These are phyloP conservation scores for Triadica sebifera DNA, from an alignment of 345 rosid species.

Conservation along the genomic window DNA sequence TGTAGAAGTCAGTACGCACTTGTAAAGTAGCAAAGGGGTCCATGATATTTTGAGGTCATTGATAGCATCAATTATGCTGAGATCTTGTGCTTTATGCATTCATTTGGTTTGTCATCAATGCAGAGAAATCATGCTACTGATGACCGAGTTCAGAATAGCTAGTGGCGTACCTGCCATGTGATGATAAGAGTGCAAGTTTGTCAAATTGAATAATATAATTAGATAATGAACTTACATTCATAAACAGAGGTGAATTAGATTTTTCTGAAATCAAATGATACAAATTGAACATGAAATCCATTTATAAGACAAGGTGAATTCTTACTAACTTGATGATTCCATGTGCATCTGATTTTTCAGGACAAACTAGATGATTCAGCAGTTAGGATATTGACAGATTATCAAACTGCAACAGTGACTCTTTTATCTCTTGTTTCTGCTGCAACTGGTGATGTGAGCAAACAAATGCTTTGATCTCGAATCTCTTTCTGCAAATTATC, in stretches of 20 bases:
- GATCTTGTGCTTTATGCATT: neutral
- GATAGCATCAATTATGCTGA: neutral
- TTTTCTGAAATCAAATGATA: too few species aligned
- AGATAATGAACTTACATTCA: neutral
- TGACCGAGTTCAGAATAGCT: too few species aligned
- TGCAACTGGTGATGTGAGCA: slow-evolving; percentile 67
- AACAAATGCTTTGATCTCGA: slow-evolving; percentile 1
- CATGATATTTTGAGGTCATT: neutral
- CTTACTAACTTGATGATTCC: neutral
- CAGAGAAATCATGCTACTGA: neutral
- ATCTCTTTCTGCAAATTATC: neutral
- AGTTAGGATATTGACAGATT: slow-evolving; percentile 67
- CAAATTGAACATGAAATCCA: neutral
- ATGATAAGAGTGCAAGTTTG: neutral
- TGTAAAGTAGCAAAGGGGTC: neutral
- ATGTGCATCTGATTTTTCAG: slow-evolving; percentile 35
- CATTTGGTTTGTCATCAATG: neutral
- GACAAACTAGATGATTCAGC: slow-evolving; percentile 81
- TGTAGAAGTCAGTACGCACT: neutral
- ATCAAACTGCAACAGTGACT: slow-evolving; percentile 80
- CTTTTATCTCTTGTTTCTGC: slow-evolving; percentile 71
- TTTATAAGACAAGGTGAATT: neutral
- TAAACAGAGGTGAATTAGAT: neutral
- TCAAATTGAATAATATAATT: neutral
- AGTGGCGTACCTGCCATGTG: too few species aligned